Percentiles rank a stretch among this genome's conserved stretches.
Conservation (phyloP, 306 rosid genomes). For the Phaseolus lunatus region DNA sequence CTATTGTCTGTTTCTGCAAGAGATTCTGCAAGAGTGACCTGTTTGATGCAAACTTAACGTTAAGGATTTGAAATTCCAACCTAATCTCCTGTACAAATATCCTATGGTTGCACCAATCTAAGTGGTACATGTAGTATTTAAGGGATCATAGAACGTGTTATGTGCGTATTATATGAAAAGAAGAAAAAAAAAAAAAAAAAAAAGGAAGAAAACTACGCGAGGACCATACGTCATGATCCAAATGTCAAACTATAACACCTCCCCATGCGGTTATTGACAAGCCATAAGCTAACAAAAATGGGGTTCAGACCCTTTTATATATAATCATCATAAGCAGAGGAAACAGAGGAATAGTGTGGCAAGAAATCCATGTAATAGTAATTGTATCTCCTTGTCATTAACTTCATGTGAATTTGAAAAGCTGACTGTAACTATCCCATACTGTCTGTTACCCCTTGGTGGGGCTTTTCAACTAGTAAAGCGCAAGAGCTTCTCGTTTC, state of each 20-base stretch:
- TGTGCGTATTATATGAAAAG: no score
- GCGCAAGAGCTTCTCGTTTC: conserved; percentile 55
- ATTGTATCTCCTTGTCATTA: conserved; percentile 64
- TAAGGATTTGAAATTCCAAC: conserved; percentile 46
- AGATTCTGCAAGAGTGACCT: conserved; percentile 16
- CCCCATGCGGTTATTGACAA: conserved; percentile 42
- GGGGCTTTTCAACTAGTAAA: conserved; percentile 56
- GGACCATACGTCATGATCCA: conserved; percentile 55
- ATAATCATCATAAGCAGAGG: conserved; percentile 39
- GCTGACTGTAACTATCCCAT: conserved; percentile 50
- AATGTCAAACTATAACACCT: conserved; percentile 45
- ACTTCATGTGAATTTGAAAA: conserved; percentile 58
- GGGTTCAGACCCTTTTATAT: conserved; percentile 56
- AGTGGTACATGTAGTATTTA: conserved; percentile 14
- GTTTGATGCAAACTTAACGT: conserved; percentile 39
- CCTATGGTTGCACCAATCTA: conserved; percentile 31
- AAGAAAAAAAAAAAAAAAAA: neutral
- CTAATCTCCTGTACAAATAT: conserved; percentile 43
- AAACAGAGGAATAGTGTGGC: conserved; percentile 46
- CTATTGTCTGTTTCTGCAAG: conserved; percentile 44
- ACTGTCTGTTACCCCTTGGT: conserved; percentile 73
- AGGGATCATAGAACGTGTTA: conserved; percentile 20
- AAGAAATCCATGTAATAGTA: conserved; percentile 62
- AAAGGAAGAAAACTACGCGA: neutral
- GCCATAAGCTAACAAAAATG: conserved; percentile 44